Evolutionary conservation across 192 early-diverging fungal genomes (phyloP).

Genomic region (Podila verticillata): DNA sequence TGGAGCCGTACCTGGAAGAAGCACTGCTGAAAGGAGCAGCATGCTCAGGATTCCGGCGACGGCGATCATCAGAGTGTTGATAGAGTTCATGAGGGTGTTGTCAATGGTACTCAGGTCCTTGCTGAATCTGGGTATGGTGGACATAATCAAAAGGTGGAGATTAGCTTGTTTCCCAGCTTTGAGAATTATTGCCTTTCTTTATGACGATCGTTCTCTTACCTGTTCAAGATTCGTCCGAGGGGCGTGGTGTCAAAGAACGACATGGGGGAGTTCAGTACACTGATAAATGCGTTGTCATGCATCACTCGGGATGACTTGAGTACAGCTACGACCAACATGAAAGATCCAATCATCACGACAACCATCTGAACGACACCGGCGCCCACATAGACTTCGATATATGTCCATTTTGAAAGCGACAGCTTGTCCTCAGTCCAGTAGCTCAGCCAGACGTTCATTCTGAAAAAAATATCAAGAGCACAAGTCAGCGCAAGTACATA

Average conservation of each 20-base stretch:
- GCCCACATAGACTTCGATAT: slow-evolving; percentile 43
- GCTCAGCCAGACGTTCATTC: slow-evolving; percentile 47
- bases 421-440: slow-evolving; percentile 36
- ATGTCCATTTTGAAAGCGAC: slow-evolving; percentile 26
- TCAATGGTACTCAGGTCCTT: slow-evolving; percentile 88
- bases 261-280: slow-evolving; percentile 69
- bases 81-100: slow-evolving; percentile 58
- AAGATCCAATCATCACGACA: slow-evolving; percentile 28
- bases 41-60: slow-evolving; percentile 62
- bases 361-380: slow-evolving; percentile 27
- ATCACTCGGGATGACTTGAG: slow-evolving; percentile 69
- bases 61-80: slow-evolving; percentile 61
- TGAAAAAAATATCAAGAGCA: not conserved
- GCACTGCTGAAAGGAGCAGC: slow-evolving; percentile 58
- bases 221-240: slow-evolving; percentile 76
- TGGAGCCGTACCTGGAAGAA: slow-evolving; percentile 57
- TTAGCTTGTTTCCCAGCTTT: not conserved
- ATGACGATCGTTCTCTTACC: slow-evolving; percentile 18
- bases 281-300: slow-evolving; percentile 72
- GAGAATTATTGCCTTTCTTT: not conserved
- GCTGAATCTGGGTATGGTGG: slow-evolving; percentile 64
- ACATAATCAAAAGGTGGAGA: not conserved
- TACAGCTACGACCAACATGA: slow-evolving; percentile 25
- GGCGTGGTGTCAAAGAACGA: slow-evolving; percentile 75
- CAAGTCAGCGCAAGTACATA: not conserved